Base-by-base conservation (phyloP, 768 basidiomycete species). In the Termitomyces sp. region DNA sequence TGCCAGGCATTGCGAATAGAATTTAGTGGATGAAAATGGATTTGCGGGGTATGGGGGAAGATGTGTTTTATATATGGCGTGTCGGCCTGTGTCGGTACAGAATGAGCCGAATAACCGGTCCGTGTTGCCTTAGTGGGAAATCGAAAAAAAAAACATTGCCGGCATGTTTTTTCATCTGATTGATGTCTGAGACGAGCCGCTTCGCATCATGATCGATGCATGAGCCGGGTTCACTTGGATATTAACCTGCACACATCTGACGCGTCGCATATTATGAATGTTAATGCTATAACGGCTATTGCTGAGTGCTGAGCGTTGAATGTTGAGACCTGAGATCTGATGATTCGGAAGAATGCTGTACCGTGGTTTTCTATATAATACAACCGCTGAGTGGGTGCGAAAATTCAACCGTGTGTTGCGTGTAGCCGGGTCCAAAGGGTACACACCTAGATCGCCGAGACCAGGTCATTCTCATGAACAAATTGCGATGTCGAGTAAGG, bases 1-100 rank as follows among this genome's bases (percentile, higher is more conserved):
- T 74, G 55, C 74, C 77, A 57, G 67, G 58, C 75, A 78, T 78
- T 0, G 31, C 15, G 40, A 50, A 37, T 38, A 8, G 7, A 23
- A 26, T 5, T 37, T n/a, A 14, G 31, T 33, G 37, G 23, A 37
- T 28, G 26, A 9, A n/a, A 17, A 17, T 40, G 40, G 17, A n/a
- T 14, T 8, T 51, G 38, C 2, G 50, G 50, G 38, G 38, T 40
- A 19, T 28, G 50, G 38, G 23, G 49, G 7, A 51, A 40, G 17
- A 8, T 9, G 26, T 37, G 35, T 31, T 4, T 49, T 49, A 49
- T 50, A 50, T 50, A 50, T 23, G 9, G 48, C 23, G 12, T 35
- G 49, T 17, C 49, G 33, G 49, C 2, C 9, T 50, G 33, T 10
- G 3, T 37, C 49, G 49, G 49, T 23, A 10, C 14, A 50, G 35